Evolutionary conservation across 139 green algal species (phyloP).

Genomic region (Micromonas commoda): DNA sequence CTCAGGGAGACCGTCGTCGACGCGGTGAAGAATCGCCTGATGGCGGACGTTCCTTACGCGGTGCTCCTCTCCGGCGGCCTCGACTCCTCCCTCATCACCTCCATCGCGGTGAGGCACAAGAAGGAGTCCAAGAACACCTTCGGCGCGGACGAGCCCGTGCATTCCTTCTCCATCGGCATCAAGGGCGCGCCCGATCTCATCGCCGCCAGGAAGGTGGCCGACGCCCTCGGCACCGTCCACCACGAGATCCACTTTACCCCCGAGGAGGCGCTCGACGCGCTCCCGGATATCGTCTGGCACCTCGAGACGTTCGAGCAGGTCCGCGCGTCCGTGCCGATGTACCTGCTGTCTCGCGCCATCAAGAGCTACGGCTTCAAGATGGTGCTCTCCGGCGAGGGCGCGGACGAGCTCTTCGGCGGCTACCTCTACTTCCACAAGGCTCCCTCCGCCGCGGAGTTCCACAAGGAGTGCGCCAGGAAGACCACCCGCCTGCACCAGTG

Average conservation of each 20-base stretch:
- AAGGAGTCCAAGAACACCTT: constrained; percentile 51
- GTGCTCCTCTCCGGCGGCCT: constrained; percentile 88
- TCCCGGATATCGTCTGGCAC: constrained; percentile 91
- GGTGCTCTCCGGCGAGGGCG: constrained; percentile 91
- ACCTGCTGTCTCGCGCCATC: constrained; percentile 90
- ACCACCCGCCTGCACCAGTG: constrained; percentile 80
- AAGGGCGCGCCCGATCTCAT: constrained; percentile 77
- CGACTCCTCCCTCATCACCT: constrained; percentile 85
- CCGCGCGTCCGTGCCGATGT: constrained; percentile 91
- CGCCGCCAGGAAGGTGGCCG: constrained; percentile 69
- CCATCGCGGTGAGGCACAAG: constrained; percentile 50
- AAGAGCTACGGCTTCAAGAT: constrained; percentile 92
- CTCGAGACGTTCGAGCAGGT: constrained; percentile 88
- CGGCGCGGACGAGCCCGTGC: constrained; percentile 77
- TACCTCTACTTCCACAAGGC: constrained; percentile 91
- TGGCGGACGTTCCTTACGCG: constrained; percentile 89
- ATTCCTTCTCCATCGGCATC: constrained; percentile 88
- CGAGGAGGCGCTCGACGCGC: constrained; percentile 87
- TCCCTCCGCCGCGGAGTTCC: constrained; percentile 59
- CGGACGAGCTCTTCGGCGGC: constrained; percentile 91
- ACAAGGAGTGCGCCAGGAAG: constrained; percentile 81
- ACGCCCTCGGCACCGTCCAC: constrained; percentile 84
- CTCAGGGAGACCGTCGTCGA: constrained; percentile 11
- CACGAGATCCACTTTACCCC: constrained; percentile 93
- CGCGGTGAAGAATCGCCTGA: constrained; percentile 84